Conservation (phyloP, 2,329 filamentous ascomycete genomes). For the Colletotrichum sublineola region DNA sequence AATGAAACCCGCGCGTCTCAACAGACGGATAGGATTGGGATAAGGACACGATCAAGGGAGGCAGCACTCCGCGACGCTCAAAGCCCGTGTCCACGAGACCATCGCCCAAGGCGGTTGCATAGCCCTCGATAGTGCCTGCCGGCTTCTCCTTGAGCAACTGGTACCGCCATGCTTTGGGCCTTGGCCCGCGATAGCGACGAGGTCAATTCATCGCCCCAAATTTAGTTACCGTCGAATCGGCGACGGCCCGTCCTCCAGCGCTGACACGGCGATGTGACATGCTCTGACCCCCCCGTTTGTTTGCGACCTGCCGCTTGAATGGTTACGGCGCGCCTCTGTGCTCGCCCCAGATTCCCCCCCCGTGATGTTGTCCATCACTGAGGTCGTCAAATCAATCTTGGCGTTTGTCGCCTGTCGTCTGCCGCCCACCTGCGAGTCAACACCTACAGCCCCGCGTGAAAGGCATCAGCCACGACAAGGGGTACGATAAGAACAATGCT, state of each 20-base stretch:
- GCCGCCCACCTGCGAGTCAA: constrained; percentile 7
- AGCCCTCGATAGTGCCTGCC: constrained; percentile 39
- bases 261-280: constrained; percentile 45
- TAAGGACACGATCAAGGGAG: not conserved
- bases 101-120: constrained; percentile 37
- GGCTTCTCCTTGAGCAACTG: constrained; percentile 19
- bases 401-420: constrained; percentile 22
- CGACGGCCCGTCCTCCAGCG: constrained; percentile 38
- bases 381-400: constrained; percentile 29
- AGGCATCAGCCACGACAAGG: constrained; percentile 4
- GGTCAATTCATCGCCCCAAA: constrained; percentile 38
- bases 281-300: constrained; percentile 36
- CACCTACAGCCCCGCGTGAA: not conserved
- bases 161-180: constrained; percentile 24
- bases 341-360: constrained; percentile 44
- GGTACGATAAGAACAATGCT: constrained; percentile 1
- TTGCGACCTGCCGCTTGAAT: constrained; percentile 39
- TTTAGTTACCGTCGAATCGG: constrained; percentile 41
- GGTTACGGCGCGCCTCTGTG: constrained; percentile 32
- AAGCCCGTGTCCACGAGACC: constrained; percentile 35
- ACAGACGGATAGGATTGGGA: not conserved
- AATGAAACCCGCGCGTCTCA: constrained; percentile 11
- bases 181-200: constrained; percentile 33
- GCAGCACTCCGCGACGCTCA: constrained; percentile 12
- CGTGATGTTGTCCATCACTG: constrained; percentile 48